A percentile compares a stretch with the other conserved stretches of the same genome.
These are phyloP conservation scores for Spathaspora sp. DNA, from an alignment of 805 yeast species.

Conservation along the genomic window DNA sequence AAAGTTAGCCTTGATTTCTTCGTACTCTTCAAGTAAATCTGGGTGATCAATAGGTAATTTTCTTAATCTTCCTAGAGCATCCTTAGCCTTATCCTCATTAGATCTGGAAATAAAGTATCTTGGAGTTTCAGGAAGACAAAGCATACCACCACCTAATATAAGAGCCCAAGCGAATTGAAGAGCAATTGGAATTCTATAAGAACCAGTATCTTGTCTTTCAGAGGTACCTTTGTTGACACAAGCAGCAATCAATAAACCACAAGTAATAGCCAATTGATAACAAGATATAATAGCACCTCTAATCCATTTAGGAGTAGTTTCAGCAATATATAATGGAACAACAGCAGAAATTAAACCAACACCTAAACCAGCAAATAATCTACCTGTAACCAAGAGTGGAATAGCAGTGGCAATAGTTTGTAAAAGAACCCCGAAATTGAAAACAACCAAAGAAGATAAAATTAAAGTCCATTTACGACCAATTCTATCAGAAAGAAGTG, in stretches of 20 bases:
- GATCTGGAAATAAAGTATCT: conserved; percentile 30
- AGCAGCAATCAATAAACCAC: conserved; percentile 35
- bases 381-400: conserved; percentile 35
- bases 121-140: conserved; percentile 36
- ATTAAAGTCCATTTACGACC: conserved; percentile 39
- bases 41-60: conserved; percentile 60
- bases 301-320: conserved; percentile 39
- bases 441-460: conserved; percentile 27
- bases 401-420: conserved; percentile 34
- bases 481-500: conserved; percentile 31
- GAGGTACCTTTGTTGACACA: conserved; percentile 35
- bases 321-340: conserved; percentile 39
- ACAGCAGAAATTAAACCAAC: conserved; percentile 39
- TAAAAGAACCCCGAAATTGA: conserved; percentile 35
- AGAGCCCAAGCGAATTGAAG: conserved; percentile 36
- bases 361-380: conserved; percentile 40
- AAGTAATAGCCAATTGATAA: conserved; percentile 39
- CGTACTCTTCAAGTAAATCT: conserved; percentile 63
- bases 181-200: conserved; percentile 41
- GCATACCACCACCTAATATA: conserved; percentile 28
- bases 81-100: conserved; percentile 24
- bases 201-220: conserved; percentile 30
- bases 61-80: conserved; percentile 30
- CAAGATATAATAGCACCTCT: conserved; percentile 42
- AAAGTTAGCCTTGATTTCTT: conserved; percentile 70